Evolutionary conservation across 805 yeast species (phyloP), one percentile per base, ranked within the genome.

Genomic region (Helenozyma baotianmanensis): DNA sequence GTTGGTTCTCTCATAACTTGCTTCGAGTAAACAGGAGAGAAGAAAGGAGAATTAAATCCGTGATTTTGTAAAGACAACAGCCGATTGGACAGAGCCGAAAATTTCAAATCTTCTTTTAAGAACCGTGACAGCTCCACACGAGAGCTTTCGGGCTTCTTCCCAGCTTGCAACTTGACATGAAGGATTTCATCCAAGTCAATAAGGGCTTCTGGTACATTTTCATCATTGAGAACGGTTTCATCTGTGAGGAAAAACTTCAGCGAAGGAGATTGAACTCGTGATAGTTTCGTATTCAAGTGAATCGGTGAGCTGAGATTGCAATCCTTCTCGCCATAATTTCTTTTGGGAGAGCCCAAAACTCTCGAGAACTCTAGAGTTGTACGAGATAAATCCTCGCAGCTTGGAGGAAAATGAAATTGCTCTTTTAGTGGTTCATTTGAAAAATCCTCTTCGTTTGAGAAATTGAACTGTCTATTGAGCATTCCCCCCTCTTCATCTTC

Each of bases 171-270:
- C 32, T 53, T 53, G 4, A 62, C 60, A 33, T 58, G 53, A 16
- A 71, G 56, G 9, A 78, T 78, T 18, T 70, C 70, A 40, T 76
- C 81, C 29, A 76, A 51, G 42, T 76, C 80, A 15, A 76, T 77
- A 15, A 71, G 59, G 2, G 80, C 78, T 43, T 73, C 76, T 1
- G 80, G 79, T 4, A 68, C 60, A 32, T 57, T 58, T 23, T 57
- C 56, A 22, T 37, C 46, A 30, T 51, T 48, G 18, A 52, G 15
- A 7, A 37, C 44, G 3, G 59, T 51, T 38, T 59, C 63, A 29
- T 55, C 62, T 0, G 62, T 57, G 9, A 52, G 38, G 24, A 58
- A 59, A 32, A 56, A 53, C 23, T 45, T 52, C 8, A 56, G 49
- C 17, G 48, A n/a, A n/a, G 46, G 7, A 48, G 24, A 14, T 32